Evolutionary conservation across 495 filamentous ascomycete species (phyloP), one percentile per base, ranked within the genome.

Genomic region (Talaromyces nanjingensis): DNA sequence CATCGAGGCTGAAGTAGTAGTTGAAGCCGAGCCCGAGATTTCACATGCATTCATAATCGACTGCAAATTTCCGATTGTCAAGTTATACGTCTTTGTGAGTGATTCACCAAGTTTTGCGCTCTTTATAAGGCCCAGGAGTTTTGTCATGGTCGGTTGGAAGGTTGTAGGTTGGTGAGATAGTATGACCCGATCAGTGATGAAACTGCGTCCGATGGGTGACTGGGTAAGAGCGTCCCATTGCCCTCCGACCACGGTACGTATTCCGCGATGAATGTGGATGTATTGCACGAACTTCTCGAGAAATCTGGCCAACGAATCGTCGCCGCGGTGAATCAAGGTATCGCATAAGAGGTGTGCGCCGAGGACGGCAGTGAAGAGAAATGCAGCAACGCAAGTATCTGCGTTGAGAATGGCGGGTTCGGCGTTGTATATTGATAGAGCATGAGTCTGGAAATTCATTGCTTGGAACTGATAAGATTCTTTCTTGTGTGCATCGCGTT

Each of bases 321-420:
- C 11, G 8, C 65, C 65, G 6, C 71, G 67, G 52, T 68, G 70
- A 33, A 69, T 49, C 0, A 69, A 42, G 3, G 69, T 72, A 53
- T 85, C 79, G 69, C 71, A 81, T 34, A 86, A 76, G 29, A 76
- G 68, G 42, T 83, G 79, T 9, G 81, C 59, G 0, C 79, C 81
- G 0, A 84, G 56, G 11, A 77, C 9, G 1, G 71, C 68, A 1
- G 82, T 79, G 63, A 84, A 86, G n/a, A 85, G 55, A 54, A 84
- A 79, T 3, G 73, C 60, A 0, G 78, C 70, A 6, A 80, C 65
- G 52, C 80, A 77, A n/a, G 71, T 79, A 3, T 77, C 69, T 1
- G 66, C 63, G 6, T 67, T 71, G 0, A 75, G 34, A 1, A 72
- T 65, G 11, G 55, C 58, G 3, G 62, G 57, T 5, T 58, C 59